Evolutionary conservation across 2,329 filamentous ascomycete species (phyloP), one percentile per base, ranked within the genome.

Genomic region (Macroventuria anomochaeta): DNA sequence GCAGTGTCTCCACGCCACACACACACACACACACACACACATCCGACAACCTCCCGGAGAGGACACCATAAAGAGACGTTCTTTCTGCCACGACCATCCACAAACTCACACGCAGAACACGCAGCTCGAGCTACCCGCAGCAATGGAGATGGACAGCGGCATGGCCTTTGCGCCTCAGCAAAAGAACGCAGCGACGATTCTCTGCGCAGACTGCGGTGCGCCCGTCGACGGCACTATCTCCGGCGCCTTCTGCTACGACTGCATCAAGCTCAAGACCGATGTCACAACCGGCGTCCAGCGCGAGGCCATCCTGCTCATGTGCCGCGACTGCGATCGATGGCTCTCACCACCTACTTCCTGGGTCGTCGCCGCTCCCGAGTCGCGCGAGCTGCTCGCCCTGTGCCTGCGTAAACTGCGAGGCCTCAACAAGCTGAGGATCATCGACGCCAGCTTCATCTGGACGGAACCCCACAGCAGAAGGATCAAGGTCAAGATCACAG

Each of bases 391-490:
- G 53, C 83, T 99, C 46, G 93, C 95, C 5, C 79, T 99, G 39
- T 99, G 95, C 76, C 81, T 99, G 62, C 88, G 91, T 72, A 96
- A 95, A 76, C 78, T 99, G 59, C 83, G 90, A 60, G 93, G 93
- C 25, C 79, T 99, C 59, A 86, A 88, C 74, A 96, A 95, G 79
- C 90, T 96, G 63, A 85, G 95, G 57, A 95, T 99, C 69, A 93
- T 97, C 69, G 95, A 99, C 73, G 95, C 95, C 39, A 90, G 87
- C 68, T 99, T 97, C 73, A 90, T 97, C 71, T 99, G 95, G 95
- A 99, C 95, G 1, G 95, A 99, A 76, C 93, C 95, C 10, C 95
- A 99, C 79, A 97, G 93, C 67, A 84, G 91, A 70, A 83, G 95
- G 73, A 84, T 97, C 61, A 96, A 93, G 78, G 88, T 97, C 75